Conservation (phyloP, 1,139 yeast species). For the Candida anutae region DNA sequence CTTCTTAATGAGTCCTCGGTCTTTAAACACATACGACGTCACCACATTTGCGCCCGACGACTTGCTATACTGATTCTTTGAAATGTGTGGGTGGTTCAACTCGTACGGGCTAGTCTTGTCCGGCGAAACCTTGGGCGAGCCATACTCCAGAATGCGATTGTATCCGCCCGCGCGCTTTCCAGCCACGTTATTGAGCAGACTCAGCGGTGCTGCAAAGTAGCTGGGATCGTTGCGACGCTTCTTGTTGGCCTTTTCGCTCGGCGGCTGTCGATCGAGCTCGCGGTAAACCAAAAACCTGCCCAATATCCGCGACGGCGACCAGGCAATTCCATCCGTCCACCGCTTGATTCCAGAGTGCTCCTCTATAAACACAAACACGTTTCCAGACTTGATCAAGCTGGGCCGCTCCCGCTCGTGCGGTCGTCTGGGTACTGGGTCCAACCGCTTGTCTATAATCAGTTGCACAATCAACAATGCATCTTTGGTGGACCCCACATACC, state of each 20-base stretch:
- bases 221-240: slow-evolving; percentile 14
- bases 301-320: slow-evolving; percentile 85
- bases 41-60: slow-evolving; percentile 19
- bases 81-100: neutral
- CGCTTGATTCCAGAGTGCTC: slow-evolving; percentile 77
- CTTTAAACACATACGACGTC: slow-evolving; percentile 60
- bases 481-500: slow-evolving; percentile 73
- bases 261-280: slow-evolving; percentile 56
- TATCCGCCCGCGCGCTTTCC: neutral
- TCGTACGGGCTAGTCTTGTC: neutral
- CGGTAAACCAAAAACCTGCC: slow-evolving; percentile 81
- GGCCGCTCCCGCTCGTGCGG: slow-evolving; percentile 77
- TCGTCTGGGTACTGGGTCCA: slow-evolving; percentile 65
- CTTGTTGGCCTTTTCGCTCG: slow-evolving; percentile 25
- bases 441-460: slow-evolving; percentile 55
- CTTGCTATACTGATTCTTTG: slow-evolving; percentile 1
- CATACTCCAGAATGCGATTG: neutral
- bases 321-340: slow-evolving; percentile 91
- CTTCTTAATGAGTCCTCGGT: slow-evolving; percentile 74
- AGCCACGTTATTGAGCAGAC: slow-evolving; percentile 1
- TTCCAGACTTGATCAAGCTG: slow-evolving; percentile 63
- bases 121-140: neutral
- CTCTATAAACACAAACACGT: slow-evolving; percentile 79
- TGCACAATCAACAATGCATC: slow-evolving; percentile 83
- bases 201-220: neutral